Evolutionary conservation across 2,329 filamentous ascomycete species (phyloP), one percentile per base, ranked within the genome.

Genomic region (Ophiognomonia clavigignenti-juglandacearum): DNA sequence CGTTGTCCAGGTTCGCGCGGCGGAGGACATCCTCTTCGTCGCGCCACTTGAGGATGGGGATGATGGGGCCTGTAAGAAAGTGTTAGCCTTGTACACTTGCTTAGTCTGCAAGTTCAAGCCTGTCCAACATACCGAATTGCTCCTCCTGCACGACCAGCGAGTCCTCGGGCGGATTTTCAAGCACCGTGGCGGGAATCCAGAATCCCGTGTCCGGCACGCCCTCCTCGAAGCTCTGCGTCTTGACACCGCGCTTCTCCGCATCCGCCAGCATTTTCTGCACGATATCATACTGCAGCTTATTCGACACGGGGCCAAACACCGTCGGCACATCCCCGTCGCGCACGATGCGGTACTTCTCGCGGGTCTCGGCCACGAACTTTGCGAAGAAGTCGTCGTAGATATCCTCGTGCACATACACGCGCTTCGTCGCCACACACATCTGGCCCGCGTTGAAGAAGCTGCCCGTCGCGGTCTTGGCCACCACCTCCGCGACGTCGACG

Each of bases 251-350:
- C 52, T 69, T 67, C 56, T 74, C 70, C 49, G 75, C 77, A 41
- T 82, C 76, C 9, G 69, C 68, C 43, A 85, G 71, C 51, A 82
- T 73, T 11, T 67, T 61, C 56, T 74, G 75, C 22, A 82, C 77
- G 20, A 73, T 74, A 39, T 83, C 75, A 57, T 73, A 86, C 61
- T 86, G 83, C 73, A 80, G 75, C 54, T 71, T 64, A 62, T 86
- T 86, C 51, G 82, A 80, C 3, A 86, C 63, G 0, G 83, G 83
- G 1, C 80, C 77, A 47, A 80, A 72, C 32, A 77, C 59, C 36
- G 61, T 62, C 29, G 58, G 59, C 13, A 56, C 54, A 4, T 43
- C 36, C 9, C 47, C 50, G 20, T 65, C 63, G 43, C 61, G 60
- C 48, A 60, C 54, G 10, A 73, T 68, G 35, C 65, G 66, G 41